Percentiles rank a stretch among this genome's conserved stretches.
Evolutionary conservation across 306 rosid species (phyloP).

Genomic region (Dryas alaskensis): DNA sequence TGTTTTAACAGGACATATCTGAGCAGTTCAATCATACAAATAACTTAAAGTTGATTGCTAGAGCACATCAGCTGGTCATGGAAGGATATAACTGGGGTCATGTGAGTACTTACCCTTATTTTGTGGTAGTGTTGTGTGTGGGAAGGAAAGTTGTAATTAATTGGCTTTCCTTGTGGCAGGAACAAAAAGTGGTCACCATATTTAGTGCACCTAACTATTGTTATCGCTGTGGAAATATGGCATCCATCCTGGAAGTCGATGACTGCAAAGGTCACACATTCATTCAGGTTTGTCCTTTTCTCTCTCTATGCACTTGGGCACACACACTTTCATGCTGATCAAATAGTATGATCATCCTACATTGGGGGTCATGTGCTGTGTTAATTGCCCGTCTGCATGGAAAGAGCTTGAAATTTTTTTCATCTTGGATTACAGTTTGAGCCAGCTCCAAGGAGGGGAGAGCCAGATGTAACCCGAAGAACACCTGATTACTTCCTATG

Average conservation of each 20-base stretch:
- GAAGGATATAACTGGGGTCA: constrained; percentile 98
- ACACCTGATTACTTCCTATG: constrained; percentile 92
- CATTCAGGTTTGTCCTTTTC: constrained; percentile 63
- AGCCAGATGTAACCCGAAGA: constrained; percentile 91
- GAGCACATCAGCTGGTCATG: constrained; percentile 99
- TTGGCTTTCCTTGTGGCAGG: constrained; percentile 43
- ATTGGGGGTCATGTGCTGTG: background rate
- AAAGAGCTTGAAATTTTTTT: constrained; percentile 15
- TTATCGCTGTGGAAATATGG: constrained; percentile 97
- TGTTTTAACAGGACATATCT: constrained; percentile 69
- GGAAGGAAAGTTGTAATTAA: constrained; percentile 8
- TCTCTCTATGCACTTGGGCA: background rate
- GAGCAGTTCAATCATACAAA: constrained; percentile 95
- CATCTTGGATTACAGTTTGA: constrained; percentile 60
- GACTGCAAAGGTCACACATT: constrained; percentile 96
- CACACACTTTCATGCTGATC: background rate
- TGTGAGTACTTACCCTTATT: constrained; percentile 41
- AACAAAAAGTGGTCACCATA: constrained; percentile 93
- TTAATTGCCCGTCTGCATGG: background rate
- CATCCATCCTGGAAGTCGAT: constrained; percentile 90
- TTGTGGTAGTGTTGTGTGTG: background rate
- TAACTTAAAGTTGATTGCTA: constrained; percentile 86
- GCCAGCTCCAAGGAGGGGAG: constrained; percentile 99
- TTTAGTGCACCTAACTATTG: constrained; percentile 96
- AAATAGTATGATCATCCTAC: background rate